Evolutionary conservation across 2,329 filamentous ascomycete species (phyloP).

Genomic region (Bipolaris bicolor): DNA sequence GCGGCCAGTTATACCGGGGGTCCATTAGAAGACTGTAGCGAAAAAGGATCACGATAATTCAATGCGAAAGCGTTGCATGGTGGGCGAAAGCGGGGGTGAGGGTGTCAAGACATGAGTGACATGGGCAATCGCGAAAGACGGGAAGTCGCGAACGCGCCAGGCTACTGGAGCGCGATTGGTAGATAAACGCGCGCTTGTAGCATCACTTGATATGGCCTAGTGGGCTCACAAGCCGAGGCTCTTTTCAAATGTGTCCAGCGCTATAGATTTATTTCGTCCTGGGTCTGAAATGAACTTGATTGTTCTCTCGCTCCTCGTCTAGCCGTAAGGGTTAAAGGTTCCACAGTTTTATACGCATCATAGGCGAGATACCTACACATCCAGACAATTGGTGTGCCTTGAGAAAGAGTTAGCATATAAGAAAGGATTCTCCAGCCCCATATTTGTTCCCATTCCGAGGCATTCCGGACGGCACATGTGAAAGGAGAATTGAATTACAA

Average conservation of each 20-base stretch:
- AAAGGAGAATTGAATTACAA: background rate
- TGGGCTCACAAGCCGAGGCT: conserved; percentile 20
- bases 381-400: background rate
- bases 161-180: conserved; percentile 19
- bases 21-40: conserved; percentile 27
- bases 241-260: background rate
- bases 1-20: conserved; percentile 45
- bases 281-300: background rate
- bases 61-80: conserved; percentile 25
- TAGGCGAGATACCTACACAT: no score
- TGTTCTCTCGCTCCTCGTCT: background rate
- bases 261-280: background rate
- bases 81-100: conserved; percentile 20
- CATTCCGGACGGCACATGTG: background rate
- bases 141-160: conserved; percentile 15
- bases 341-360: background rate
- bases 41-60: conserved; percentile 23
- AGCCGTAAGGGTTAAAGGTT: background rate
- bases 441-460: background rate
- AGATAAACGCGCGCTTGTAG: conserved; percentile 19
- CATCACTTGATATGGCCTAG: conserved; percentile 9
- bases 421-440: background rate
- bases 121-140: conserved; percentile 22
- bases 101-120: conserved; percentile 10
- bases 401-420: background rate